Evolutionary conservation across 2,329 filamentous ascomycete species (phyloP).

Genomic region (Claviceps quebecensis): DNA sequence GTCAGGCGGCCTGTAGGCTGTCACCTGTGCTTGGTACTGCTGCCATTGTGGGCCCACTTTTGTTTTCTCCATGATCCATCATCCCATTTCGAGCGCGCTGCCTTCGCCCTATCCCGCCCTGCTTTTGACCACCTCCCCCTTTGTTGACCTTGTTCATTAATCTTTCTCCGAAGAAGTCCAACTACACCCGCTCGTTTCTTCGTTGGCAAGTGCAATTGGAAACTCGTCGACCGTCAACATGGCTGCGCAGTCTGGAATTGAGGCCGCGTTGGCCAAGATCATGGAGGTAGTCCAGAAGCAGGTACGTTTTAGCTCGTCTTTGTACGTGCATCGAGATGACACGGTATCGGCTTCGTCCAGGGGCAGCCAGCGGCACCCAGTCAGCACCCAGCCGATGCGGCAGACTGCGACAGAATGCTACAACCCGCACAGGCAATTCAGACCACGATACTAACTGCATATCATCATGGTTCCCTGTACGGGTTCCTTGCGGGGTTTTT

Average conservation of each 20-base stretch:
- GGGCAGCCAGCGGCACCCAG: neutral
- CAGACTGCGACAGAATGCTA: neutral
- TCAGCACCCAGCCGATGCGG: neutral
- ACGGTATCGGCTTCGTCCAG: conserved; percentile 2
- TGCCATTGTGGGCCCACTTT: neutral
- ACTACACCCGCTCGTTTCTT: neutral
- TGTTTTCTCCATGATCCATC: conserved; percentile 2
- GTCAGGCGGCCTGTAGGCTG: too few relatives aligned
- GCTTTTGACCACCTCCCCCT: neutral
- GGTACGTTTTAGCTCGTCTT: conserved; percentile 5
- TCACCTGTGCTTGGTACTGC: too few relatives aligned
- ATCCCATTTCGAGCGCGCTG: too few relatives aligned
- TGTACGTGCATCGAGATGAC: neutral
- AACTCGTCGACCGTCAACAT: neutral
- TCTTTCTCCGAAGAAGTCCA: neutral
- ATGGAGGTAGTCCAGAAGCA: conserved; percentile 12
- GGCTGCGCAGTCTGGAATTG: conserved; percentile 9
- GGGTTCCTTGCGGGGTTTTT: neutral
- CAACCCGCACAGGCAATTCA: neutral
- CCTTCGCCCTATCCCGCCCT: neutral
- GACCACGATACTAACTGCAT: neutral
- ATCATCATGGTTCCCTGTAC: neutral
- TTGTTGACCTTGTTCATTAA: neutral
- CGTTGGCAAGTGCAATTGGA: neutral
- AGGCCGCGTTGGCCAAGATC: conserved; percentile 10